phyloP scores from a whole-genome alignment of 495 filamentous ascomycete species.

The Cercophora samala region DNA sequence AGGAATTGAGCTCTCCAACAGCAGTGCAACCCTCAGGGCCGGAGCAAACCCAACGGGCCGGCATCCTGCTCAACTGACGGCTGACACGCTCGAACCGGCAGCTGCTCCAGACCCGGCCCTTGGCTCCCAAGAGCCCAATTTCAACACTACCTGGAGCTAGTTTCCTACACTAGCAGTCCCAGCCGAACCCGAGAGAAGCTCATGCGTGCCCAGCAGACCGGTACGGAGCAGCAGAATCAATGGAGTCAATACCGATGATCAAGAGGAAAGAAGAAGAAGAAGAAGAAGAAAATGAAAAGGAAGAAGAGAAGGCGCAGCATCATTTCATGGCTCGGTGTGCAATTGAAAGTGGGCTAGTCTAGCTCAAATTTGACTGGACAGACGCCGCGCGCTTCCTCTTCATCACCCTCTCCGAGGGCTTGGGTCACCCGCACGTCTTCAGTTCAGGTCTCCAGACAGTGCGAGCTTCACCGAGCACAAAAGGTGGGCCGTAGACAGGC shows the following conservation, averaged over 20 bases:
- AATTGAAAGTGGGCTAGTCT: neutral
- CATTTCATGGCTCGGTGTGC: neutral
- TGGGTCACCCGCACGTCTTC: constrained; percentile 20
- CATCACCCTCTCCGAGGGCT: constrained; percentile 16
- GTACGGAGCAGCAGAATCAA: neutral
- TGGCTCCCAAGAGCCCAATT: too few species aligned
- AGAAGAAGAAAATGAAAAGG: too few species aligned
- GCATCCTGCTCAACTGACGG: neutral
- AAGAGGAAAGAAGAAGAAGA: too few species aligned
- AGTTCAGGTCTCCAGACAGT: constrained; percentile 2
- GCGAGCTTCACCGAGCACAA: neutral
- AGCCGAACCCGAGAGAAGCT: neutral
- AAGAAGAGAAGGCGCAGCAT: too few species aligned
- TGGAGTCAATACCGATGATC: too few species aligned
- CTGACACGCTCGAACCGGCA: neutral
- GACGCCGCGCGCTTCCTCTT: neutral
- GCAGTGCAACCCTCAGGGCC: neutral
- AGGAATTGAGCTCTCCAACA: neutral
- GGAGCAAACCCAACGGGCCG: neutral
- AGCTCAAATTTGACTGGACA: neutral
- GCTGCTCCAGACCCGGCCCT: neutral
- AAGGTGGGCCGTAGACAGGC: neutral
- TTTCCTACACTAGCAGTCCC: neutral
- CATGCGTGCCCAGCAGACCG: too few species aligned
- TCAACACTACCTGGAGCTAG: neutral